These are phyloP conservation scores for Scalesia atractyloides DNA, from an alignment of 129 eudicot species.

Conservation along the genomic window DNA sequence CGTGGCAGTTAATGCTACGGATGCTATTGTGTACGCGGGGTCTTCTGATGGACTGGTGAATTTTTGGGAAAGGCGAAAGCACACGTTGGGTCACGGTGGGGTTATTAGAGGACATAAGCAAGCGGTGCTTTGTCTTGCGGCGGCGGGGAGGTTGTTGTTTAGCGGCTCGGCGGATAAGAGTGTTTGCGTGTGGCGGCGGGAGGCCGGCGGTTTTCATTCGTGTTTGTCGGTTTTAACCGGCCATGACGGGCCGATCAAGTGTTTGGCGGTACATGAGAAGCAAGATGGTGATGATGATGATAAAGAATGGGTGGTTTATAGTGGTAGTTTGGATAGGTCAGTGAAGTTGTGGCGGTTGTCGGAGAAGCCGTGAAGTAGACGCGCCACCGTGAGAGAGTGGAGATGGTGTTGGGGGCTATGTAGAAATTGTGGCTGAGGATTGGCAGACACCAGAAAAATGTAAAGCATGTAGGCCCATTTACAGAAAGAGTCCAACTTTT, in stretches of 20 bases:
- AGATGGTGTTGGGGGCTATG: constrained; percentile 1
- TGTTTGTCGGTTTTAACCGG: constrained; percentile 63
- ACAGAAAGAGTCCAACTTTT: not conserved
- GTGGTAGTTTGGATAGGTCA: constrained; percentile 78
- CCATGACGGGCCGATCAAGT: constrained; percentile 74
- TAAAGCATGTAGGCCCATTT: constrained; percentile 3
- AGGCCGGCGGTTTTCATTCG: constrained; percentile 50
- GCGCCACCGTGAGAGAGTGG: constrained; percentile 18
- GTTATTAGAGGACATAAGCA: constrained; percentile 67
- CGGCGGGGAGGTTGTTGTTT: constrained; percentile 57
- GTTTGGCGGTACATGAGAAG: constrained; percentile 59
- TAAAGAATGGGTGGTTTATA: constrained; percentile 59
- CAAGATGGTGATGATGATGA: constrained; percentile 9
- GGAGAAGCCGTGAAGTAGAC: constrained; percentile 44
- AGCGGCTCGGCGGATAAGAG: constrained; percentile 81
- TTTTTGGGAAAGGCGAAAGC: constrained; percentile 62
- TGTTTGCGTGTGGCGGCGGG: constrained; percentile 81
- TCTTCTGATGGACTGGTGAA: constrained; percentile 69
- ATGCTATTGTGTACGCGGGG: constrained; percentile 56
- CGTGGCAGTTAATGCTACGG: constrained; percentile 40
- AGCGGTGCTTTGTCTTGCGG: constrained; percentile 73
- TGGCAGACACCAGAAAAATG: constrained; percentile 10
- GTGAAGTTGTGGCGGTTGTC: constrained; percentile 70
- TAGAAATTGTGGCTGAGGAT: not conserved
- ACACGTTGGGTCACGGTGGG: constrained; percentile 56